Percentiles rank a stretch among this genome's conserved stretches.
Evolutionary conservation across 768 basidiomycete genomes (phyloP).

Genomic region (Megacollybia marginata): DNA sequence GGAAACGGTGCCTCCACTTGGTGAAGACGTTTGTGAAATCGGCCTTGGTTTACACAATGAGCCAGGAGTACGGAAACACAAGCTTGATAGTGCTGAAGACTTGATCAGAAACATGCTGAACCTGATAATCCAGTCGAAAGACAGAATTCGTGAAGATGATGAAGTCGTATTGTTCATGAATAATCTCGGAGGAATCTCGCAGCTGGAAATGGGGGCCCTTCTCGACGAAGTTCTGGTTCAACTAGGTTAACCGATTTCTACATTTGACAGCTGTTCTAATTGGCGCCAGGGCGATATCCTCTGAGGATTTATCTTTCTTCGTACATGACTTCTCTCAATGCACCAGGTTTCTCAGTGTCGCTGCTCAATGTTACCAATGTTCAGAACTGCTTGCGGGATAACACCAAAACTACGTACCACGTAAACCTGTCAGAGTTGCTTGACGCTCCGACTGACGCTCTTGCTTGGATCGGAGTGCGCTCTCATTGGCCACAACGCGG

Average conservation of each 20-base stretch:
- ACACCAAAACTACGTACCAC: conserved; percentile 1
- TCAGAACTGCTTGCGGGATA: conserved; percentile 3
- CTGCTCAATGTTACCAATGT: conserved; percentile 38
- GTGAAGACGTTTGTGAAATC: conserved; percentile 31
- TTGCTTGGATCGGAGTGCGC: conserved; percentile 31
- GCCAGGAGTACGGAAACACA: conserved; percentile 30
- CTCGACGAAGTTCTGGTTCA: conserved; percentile 34
- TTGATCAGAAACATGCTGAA: conserved; percentile 25
- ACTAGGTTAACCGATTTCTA: conserved; percentile 29
- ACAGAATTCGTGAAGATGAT: conserved; percentile 32
- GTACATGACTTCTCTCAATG: conserved; percentile 56
- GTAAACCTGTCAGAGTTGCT: conserved; percentile 18
- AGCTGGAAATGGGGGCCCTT: conserved; percentile 46
- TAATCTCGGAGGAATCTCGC: conserved; percentile 46
- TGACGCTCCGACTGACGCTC: conserved; percentile 35
- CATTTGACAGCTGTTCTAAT: conserved; percentile 10
- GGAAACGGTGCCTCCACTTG: conserved; percentile 9
- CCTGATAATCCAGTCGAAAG: conserved; percentile 21
- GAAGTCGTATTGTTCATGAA: conserved; percentile 44
- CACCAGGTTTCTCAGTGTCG: conserved; percentile 51
- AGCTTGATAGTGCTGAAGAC: background rate
- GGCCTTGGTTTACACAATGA: conserved; percentile 55
- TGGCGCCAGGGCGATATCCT: conserved; percentile 13
- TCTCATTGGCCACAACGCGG: conserved; percentile 17
- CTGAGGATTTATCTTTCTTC: conserved; percentile 36